phyloP scores from a whole-genome alignment of 441 rosid species.

The Pelargonium australe region DNA sequence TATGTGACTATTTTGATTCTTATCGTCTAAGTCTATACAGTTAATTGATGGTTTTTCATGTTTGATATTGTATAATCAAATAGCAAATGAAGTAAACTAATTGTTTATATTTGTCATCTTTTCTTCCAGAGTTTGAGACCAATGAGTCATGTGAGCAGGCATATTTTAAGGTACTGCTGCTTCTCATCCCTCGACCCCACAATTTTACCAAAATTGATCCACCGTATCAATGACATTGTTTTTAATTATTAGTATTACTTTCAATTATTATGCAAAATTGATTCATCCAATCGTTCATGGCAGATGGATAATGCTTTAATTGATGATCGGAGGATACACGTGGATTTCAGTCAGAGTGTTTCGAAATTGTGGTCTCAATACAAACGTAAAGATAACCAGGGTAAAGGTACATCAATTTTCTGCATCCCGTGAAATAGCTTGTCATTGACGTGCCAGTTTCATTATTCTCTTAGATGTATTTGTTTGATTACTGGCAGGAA shows the following conservation, averaged over 20 bases:
- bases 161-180: constrained; percentile 58
- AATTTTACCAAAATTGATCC: not conserved
- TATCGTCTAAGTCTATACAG: constrained; percentile 6
- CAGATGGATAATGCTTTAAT: constrained; percentile 96
- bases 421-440: not conserved
- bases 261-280: not conserved
- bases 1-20: too few species aligned
- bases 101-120: constrained; percentile 2
- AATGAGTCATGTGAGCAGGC: constrained; percentile 78
- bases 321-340: constrained; percentile 92
- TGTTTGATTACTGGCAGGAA: constrained; percentile 29
- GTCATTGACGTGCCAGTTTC: not conserved
- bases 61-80: not conserved
- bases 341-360: constrained; percentile 96
- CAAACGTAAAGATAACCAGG: constrained; percentile 52
- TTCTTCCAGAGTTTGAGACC: constrained; percentile 63
- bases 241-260: not conserved
- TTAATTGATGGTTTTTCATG: not conserved
- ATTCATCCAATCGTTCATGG: constrained; percentile 16
- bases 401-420: constrained; percentile 38
- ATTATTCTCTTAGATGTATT: not conserved
- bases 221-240: not conserved
- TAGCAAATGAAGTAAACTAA: constrained; percentile 1
- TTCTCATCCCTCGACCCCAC: not conserved
- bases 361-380: constrained; percentile 80